Percentiles rank a stretch among this genome's conserved stretches.
phyloP scores from a whole-genome alignment of 129 eudicot species.

The Flaveria ramosissima region DNA sequence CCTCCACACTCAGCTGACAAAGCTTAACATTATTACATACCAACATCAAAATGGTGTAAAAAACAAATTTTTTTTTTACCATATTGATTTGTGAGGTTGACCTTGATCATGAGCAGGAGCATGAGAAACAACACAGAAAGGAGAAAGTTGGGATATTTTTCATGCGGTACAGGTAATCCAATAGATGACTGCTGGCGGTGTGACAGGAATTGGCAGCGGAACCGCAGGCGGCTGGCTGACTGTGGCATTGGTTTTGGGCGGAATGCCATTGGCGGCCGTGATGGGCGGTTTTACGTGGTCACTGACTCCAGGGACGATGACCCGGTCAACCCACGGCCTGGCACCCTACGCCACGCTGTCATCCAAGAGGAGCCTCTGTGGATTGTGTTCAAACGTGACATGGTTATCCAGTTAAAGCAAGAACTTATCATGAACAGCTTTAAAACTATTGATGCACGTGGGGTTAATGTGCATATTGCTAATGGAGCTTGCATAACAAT shows the following conservation, averaged over 20 bases:
- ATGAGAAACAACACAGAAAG: slow-evolving; percentile 71
- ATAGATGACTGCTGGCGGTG: slow-evolving; percentile 96
- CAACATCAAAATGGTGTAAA: background rate
- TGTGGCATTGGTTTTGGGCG: slow-evolving; percentile 93
- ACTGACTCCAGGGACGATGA: slow-evolving; percentile 73
- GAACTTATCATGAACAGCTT: slow-evolving; percentile 96
- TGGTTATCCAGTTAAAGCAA: slow-evolving; percentile 76
- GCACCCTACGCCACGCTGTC: slow-evolving; percentile 89
- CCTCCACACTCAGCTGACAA: background rate
- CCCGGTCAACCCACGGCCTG: slow-evolving; percentile 85
- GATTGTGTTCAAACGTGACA: slow-evolving; percentile 85
- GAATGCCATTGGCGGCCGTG: slow-evolving; percentile 89
- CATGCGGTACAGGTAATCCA: slow-evolving; percentile 88
- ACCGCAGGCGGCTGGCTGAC: slow-evolving; percentile 83
- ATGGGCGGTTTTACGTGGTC: slow-evolving; percentile 80
- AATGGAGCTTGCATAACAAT: slow-evolving; percentile 83
- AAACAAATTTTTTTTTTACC: background rate
- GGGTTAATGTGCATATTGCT: slow-evolving; percentile 86
- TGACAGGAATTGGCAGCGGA: slow-evolving; percentile 75
- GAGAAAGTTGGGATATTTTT: slow-evolving; percentile 78
- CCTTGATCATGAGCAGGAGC: slow-evolving; percentile 58
- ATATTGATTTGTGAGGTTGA: slow-evolving; percentile 3
- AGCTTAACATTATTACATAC: background rate
- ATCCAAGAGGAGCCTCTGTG: slow-evolving; percentile 85
- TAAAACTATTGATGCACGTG: slow-evolving; percentile 93